Evolutionary conservation across 768 basidiomycete species (phyloP).

Genomic region (Cubamyces lactineus): DNA sequence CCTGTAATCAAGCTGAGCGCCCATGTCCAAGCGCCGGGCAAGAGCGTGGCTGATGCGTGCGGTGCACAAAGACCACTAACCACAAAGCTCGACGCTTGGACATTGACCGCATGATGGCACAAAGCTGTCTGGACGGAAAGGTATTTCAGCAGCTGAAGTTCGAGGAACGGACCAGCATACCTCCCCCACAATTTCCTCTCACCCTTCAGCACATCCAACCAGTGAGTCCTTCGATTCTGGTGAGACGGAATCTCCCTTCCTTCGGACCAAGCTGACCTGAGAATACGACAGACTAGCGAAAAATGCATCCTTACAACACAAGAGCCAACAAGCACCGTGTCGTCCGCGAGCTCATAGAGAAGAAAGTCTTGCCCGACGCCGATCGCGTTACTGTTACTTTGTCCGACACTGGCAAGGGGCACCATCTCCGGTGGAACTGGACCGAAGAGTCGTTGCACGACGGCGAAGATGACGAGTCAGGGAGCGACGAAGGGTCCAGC

Average conservation of each 20-base stretch:
- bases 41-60: conserved; percentile 9
- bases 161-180: conserved; percentile 4
- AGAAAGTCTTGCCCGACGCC: not conserved
- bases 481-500: not conserved
- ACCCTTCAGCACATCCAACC: not conserved
- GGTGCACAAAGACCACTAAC: not conserved
- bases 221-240: not conserved
- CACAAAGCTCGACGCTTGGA: conserved; percentile 13
- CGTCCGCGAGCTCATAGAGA: not conserved
- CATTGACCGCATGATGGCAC: not conserved
- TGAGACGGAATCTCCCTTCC: not conserved
- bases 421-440: conserved; percentile 16
- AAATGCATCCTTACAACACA: conserved; percentile 10
- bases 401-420: conserved; percentile 10
- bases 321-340: not conserved
- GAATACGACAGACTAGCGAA: not conserved
- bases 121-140: conserved; percentile 12
- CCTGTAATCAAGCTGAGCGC: not conserved
- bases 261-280: not conserved
- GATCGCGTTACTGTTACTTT: conserved; percentile 2
- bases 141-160: conserved; percentile 10
- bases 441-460: not conserved
- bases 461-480: not conserved
- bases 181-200: conserved; percentile 1
- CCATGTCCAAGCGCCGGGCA: not conserved